Evolutionary conservation across 495 filamentous ascomycete genomes (phyloP), one percentile per base, ranked within the genome.

Genomic region (Xylaria longipes): DNA sequence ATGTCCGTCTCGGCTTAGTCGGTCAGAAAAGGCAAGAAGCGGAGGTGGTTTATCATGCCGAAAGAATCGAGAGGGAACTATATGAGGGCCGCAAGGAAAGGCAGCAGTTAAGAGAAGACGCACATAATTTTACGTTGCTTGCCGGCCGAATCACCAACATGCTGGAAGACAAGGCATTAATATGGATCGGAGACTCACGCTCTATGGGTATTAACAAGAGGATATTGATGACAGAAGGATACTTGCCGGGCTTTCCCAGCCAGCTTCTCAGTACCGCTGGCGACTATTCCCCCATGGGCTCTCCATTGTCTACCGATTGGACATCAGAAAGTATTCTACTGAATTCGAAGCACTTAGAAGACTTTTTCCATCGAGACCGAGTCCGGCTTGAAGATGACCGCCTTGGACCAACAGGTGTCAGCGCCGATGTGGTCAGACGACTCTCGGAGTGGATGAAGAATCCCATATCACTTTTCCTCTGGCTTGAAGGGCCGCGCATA

Each of bases 1-100:
- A 72, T 43, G 31, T 72, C n/a, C 37, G 70, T 22, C 22, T 72
- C 50, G 70, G 70, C 2, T 45, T 64, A 33, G 45, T 45, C 8
- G 61, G 61, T 8, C 37, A 64, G 43, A 17, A 64, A 31, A 64
- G 61, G 22, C 61, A 33, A 11, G 37, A 64, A 27, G 61, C 61
- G 27, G 61, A 64, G 43, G 27, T 64, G 3, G 35, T 11, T 7
- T 64, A 41, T 17, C 20, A 29, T 43, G 61, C 61, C 3, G n/a
- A 27, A 43, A 64, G 43, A 27, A 25, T 64, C 20, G 61, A 64
- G 31, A 64, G 37, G 17, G 61, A 64, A 64, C 14, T 64, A 15
- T 25, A 27, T 45, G 61, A 64, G 31, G 22, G 61, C 22, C 61
- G 61, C 20, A 41, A 12, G 27, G 61, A 64, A 46, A 64, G 61